These are phyloP conservation scores for Ustilago vetiveriae DNA, from an alignment of 1,284 basidiomycete species.

Conservation along the genomic window DNA sequence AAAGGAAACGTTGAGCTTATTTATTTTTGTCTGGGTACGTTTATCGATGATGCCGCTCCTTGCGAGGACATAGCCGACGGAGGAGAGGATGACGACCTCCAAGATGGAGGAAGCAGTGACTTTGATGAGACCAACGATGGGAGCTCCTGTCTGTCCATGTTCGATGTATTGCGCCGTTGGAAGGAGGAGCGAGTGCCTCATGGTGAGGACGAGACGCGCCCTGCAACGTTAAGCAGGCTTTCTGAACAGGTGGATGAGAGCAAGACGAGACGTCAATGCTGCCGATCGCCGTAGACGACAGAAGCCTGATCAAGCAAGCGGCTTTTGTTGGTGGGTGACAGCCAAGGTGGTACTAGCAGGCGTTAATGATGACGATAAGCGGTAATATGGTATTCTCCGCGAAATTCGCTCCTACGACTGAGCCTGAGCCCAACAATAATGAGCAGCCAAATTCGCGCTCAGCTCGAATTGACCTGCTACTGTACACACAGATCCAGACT, in stretches of 20 bases:
- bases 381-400: no score
- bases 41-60: constrained; percentile 84
- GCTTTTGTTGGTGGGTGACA: no score
- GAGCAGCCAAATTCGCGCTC: constrained; percentile 8
- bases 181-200: constrained; percentile 37
- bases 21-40: constrained; percentile 77
- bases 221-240: not conserved
- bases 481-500: no score
- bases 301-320: no score
- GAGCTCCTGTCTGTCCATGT: constrained; percentile 42
- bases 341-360: no score
- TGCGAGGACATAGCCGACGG: constrained; percentile 85
- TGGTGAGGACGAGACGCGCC: not conserved
- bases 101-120: constrained; percentile 74
- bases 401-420: no score
- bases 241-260: not conserved
- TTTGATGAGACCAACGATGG: constrained; percentile 52
- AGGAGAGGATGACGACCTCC: constrained; percentile 85
- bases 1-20: constrained; percentile 79
- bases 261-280: not conserved
- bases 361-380: no score
- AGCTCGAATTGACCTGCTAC: no score
- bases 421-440: not conserved
- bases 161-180: constrained; percentile 38
- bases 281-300: no score